Percentiles rank a stretch among this genome's conserved stretches.
phyloP scores from a whole-genome alignment of 768 basidiomycete genomes.

The Galerina marginata region DNA sequence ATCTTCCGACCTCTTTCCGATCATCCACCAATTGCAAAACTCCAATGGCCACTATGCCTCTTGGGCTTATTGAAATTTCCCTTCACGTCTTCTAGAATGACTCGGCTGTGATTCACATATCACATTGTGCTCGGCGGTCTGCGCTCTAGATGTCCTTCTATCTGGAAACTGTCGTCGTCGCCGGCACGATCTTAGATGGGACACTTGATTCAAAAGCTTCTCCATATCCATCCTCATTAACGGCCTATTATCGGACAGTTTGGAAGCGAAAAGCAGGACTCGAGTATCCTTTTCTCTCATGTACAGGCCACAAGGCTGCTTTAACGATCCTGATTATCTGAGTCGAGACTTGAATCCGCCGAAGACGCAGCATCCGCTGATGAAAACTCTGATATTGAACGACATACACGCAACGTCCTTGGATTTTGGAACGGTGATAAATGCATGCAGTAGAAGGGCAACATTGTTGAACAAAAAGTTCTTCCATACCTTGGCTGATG shows the following conservation, averaged over 20 bases:
- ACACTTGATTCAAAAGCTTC: neutral
- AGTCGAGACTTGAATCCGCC: neutral
- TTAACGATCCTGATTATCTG: neutral
- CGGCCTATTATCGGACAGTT: constrained; percentile 20
- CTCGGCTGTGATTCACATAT: neutral
- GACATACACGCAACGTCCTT: neutral
- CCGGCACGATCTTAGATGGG: neutral
- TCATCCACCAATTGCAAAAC: neutral
- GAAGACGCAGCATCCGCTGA: neutral
- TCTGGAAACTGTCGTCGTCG: neutral
- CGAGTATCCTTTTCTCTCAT: neutral
- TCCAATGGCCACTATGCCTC: neutral
- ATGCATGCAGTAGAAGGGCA: neutral
- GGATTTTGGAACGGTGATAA: neutral
- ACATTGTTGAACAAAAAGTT: no score
- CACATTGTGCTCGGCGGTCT: neutral
- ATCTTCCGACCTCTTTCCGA: constrained; percentile 1
- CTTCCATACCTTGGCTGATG: neutral
- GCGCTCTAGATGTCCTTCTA: neutral
- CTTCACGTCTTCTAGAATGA: neutral
- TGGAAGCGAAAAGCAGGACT: constrained; percentile 13
- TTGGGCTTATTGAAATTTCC: neutral
- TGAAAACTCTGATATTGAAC: neutral
- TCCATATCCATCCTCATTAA: constrained; percentile 1
- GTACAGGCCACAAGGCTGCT: constrained; percentile 4